Evolutionary conservation across 768 basidiomycete species (phyloP), one percentile per base, ranked within the genome.

Genomic region (Xerocomellus dryophilus): DNA sequence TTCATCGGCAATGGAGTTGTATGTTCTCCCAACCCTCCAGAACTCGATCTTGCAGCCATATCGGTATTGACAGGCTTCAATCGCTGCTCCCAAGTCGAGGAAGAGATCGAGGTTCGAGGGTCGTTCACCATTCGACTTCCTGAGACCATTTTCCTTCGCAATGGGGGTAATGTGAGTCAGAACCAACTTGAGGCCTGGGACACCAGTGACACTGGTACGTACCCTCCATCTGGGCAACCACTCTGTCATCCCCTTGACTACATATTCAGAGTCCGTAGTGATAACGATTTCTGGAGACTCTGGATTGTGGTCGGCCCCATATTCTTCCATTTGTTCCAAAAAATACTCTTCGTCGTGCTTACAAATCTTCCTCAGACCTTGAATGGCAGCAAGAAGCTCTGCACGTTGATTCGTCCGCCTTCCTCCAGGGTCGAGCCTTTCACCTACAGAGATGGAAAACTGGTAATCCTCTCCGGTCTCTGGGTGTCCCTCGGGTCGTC

Each of bases 211-310:
- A 41, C 36, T n/a, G 2, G 40, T 20, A n/a, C 50, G 23, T 12
- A 70, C 71, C 63, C 66, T 66, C 71, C 71, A 74, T 14, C 14
- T 27, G 6, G 67, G 67, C 12, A 70, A 41, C 69, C 71, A 72
- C 53, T 73, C 66, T 1, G 67, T 67, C 34, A 72, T 66, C 11
- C 69, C 72, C 35, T 70, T 68, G 17, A 67, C 66, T 0, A 72
- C 66, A 35, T 74, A 74, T 47, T 71, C 65, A 5, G 72, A 71
- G 52, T 74, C 69, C 4, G 68, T 63, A 3, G 63, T 61, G 51
- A 72, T 49, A 23, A 71, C 50, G 36, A 50, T 44, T 21, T 32
- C 55, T 18, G 31, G 50, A 11, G 40, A 10, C 23, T 36, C 42
- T 18, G 32, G 18, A 43, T 36, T 9, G 27, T 15, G 17, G 5